Percentiles rank a stretch among this genome's conserved stretches.
These are phyloP conservation scores for Colletotrichum sp. DNA, from an alignment of 2,329 filamentous ascomycete species.

Conservation along the genomic window DNA sequence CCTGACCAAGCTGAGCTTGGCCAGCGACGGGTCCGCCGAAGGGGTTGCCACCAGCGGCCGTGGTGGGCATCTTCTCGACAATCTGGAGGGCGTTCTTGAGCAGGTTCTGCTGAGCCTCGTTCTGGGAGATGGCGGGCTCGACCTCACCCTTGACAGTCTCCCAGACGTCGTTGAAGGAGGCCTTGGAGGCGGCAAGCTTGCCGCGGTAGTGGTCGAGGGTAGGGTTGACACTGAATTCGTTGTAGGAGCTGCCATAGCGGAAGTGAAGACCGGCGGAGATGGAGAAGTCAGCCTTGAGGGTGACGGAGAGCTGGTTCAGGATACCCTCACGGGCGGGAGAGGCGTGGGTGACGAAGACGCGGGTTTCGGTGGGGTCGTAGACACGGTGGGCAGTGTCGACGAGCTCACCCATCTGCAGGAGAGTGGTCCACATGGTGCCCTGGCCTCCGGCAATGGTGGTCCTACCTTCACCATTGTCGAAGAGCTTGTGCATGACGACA, in stretches of 20 bases:
- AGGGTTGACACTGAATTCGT: constrained; percentile 99
- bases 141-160: constrained; percentile 97
- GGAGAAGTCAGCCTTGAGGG: constrained; percentile 97
- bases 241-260: constrained; percentile 98
- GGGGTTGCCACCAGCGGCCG: constrained; percentile 93
- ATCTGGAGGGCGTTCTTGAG: constrained; percentile 90
- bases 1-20: constrained; percentile 77
- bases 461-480: constrained; percentile 96
- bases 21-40: constrained; percentile 87
- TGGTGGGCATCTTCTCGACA: constrained; percentile 97
- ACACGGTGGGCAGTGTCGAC: constrained; percentile 98
- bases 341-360: constrained; percentile 94
- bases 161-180: constrained; percentile 99
- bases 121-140: constrained; percentile 90
- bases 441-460: constrained; percentile 98
- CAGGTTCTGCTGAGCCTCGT: constrained; percentile 91
- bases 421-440: constrained; percentile 99
- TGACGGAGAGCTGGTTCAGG: constrained; percentile 95
- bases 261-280: constrained; percentile 97
- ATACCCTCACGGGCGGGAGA: constrained; percentile 96
- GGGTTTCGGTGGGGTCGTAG: constrained; percentile 97
- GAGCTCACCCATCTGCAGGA: constrained; percentile 96
- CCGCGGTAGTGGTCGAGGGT: constrained; percentile 98
- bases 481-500: constrained; percentile 99
- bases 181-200: constrained; percentile 96